Conservation (phyloP, 1,139 yeast species). For the Candida sp. region DNA sequence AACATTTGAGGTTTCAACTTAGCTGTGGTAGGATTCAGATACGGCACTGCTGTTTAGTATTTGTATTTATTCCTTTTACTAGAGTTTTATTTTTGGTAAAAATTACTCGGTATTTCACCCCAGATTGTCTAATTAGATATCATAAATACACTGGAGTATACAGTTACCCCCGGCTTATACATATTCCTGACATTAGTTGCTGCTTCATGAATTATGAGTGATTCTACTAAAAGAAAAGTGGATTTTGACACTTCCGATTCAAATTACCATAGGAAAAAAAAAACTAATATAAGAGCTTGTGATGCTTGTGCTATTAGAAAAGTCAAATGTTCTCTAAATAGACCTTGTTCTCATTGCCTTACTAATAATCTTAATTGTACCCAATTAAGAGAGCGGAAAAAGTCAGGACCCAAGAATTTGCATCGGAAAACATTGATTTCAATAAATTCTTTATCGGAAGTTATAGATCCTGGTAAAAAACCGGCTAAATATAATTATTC, state of each 20-base stretch:
- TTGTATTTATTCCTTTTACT: too few species aligned
- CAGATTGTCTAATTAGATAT: too few species aligned
- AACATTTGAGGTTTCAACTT: too few species aligned
- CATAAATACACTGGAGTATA: too few species aligned
- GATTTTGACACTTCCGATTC: not conserved
- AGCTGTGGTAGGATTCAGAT: too few species aligned
- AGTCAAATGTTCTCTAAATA: constrained; percentile 35
- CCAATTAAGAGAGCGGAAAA: constrained; percentile 33
- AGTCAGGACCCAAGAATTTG: constrained; percentile 41
- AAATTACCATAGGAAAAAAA: constrained; percentile 17
- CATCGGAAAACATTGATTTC: constrained; percentile 36
- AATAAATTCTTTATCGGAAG: constrained; percentile 24
- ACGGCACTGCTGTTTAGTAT: too few species aligned
- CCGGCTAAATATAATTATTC: constrained; percentile 3
- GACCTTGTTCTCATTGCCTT: constrained; percentile 41
- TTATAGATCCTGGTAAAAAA: constrained; percentile 7
- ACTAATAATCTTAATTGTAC: constrained; percentile 37
- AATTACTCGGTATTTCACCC: too few species aligned
- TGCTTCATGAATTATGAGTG: too few species aligned
- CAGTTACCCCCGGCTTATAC: too few species aligned
- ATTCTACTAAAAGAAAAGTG: too few species aligned
- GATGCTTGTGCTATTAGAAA: constrained; percentile 46
- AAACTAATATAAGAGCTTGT: constrained; percentile 30
- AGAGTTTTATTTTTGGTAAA: too few species aligned
- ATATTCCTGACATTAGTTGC: too few species aligned